Evolutionary conservation across 495 filamentous ascomycete species (phyloP).

Genomic region (Staphylotrichum longicolle): DNA sequence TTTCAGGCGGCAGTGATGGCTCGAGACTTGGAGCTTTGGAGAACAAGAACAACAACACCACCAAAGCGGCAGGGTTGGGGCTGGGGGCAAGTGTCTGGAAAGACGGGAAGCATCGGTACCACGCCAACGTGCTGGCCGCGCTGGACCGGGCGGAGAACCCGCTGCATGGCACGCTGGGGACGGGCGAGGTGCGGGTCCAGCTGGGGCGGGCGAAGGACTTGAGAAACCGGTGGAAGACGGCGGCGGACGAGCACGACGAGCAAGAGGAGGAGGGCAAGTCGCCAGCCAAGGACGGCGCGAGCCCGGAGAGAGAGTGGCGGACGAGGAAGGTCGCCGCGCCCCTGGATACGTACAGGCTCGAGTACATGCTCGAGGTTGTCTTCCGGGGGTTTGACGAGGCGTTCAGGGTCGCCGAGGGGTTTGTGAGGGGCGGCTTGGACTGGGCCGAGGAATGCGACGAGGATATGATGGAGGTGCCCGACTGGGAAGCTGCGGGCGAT

Average conservation of each 20-base stretch:
- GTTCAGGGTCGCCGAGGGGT: constrained; percentile 31
- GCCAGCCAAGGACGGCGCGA: too few species aligned
- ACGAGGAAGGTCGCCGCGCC: constrained; percentile 35
- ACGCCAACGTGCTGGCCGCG: constrained; percentile 61
- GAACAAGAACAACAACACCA: not conserved
- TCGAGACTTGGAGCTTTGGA: not conserved
- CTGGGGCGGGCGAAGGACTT: constrained; percentile 62
- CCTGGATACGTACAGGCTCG: constrained; percentile 55
- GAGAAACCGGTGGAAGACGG: constrained; percentile 66
- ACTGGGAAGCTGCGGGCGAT: constrained; percentile 33
- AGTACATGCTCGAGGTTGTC: constrained; percentile 50
- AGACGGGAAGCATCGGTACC: constrained; percentile 50
- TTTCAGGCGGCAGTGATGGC: not conserved
- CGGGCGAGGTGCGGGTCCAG: constrained; percentile 45
- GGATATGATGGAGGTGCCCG: constrained; percentile 14
- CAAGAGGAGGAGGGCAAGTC: not conserved
- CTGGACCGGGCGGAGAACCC: constrained; percentile 52
- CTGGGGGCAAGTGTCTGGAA: not conserved
- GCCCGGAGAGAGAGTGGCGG: constrained; percentile 26
- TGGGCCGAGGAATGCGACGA: constrained; percentile 4
- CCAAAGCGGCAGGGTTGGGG: not conserved
- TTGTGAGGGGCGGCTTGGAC: constrained; percentile 18
- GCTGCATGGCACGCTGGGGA: constrained; percentile 50
- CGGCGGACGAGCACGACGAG: constrained; percentile 41
- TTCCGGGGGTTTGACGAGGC: constrained; percentile 42